Conservation (phyloP, 805 yeast species). For the Pichia cephalocereana region DNA sequence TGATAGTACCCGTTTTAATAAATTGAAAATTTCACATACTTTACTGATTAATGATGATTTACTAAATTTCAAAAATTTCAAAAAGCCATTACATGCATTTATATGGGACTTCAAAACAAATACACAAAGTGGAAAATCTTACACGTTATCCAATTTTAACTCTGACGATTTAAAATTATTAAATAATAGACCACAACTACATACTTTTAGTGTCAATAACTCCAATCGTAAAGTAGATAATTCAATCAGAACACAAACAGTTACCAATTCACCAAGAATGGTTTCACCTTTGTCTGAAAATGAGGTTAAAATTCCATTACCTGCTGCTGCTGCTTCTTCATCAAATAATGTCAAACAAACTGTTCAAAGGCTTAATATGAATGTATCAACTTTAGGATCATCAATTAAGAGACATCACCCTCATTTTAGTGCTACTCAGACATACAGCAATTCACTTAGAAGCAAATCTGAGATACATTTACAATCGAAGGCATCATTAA, state of each 20-base stretch:
- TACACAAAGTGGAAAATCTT: conserved; percentile 3
- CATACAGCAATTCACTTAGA: not conserved
- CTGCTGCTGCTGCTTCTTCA: not conserved
- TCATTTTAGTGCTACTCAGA: not conserved
- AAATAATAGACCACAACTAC: not conserved
- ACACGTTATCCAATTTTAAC: not conserved
- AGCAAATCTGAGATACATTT: not conserved
- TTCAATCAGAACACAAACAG: not conserved
- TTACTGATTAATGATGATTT: conserved; percentile 23
- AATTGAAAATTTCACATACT: conserved; percentile 22
- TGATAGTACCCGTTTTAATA: conserved; percentile 13
- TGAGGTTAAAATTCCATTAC: not conserved
- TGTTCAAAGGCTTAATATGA: not conserved
- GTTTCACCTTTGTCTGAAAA: not conserved
- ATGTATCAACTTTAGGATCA: not conserved
- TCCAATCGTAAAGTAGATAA: not conserved
- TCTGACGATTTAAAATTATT: not conserved
- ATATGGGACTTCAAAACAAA: conserved; percentile 25
- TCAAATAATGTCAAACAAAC: not conserved
- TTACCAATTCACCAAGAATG: not conserved
- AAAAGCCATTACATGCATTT: conserved; percentile 20
- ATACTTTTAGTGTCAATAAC: not conserved
- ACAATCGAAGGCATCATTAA: not conserved
- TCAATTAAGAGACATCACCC: not conserved
- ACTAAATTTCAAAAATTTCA: conserved; percentile 9